These are phyloP conservation scores for Metschnikowia reukaufii DNA, from an alignment of 805 yeast genomes.

Conservation along the genomic window DNA sequence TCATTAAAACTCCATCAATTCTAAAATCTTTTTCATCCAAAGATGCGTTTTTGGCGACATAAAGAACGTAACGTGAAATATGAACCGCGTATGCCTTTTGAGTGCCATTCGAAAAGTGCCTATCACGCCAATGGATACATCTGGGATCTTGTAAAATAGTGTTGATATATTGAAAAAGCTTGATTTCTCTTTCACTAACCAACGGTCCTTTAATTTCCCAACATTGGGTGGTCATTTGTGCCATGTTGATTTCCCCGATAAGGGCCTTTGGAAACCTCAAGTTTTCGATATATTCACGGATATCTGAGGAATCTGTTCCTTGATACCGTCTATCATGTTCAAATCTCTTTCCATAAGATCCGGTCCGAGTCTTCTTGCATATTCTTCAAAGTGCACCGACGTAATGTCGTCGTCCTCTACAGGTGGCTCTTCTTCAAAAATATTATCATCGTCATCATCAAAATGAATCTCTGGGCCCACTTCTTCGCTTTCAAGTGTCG, in stretches of 20 bases:
- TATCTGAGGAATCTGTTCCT: background rate
- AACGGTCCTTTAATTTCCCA: background rate
- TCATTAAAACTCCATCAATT: background rate
- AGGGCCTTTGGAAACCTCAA: conserved; percentile 1
- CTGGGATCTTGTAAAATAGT: conserved; percentile 3
- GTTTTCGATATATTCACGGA: background rate
- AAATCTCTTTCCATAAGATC: background rate
- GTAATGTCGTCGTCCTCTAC: background rate
- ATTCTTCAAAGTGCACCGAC: background rate
- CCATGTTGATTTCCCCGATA: background rate
- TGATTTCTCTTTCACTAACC: background rate
- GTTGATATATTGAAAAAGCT: conserved; percentile 1
- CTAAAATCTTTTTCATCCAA: background rate
- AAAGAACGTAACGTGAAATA: conserved; percentile 1
- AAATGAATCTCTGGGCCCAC: background rate
- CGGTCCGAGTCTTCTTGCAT: background rate
- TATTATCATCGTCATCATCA: background rate
- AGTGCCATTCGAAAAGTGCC: background rate
- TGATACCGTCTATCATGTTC: background rate
- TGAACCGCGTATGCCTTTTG: background rate
- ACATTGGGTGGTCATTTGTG: background rate
- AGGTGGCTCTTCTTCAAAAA: background rate
- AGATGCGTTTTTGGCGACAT: background rate
- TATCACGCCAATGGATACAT: background rate
- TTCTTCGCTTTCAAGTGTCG: background rate